Conservation (phyloP, 768 basidiomycete genomes). For the Termitomyces sp. region DNA sequence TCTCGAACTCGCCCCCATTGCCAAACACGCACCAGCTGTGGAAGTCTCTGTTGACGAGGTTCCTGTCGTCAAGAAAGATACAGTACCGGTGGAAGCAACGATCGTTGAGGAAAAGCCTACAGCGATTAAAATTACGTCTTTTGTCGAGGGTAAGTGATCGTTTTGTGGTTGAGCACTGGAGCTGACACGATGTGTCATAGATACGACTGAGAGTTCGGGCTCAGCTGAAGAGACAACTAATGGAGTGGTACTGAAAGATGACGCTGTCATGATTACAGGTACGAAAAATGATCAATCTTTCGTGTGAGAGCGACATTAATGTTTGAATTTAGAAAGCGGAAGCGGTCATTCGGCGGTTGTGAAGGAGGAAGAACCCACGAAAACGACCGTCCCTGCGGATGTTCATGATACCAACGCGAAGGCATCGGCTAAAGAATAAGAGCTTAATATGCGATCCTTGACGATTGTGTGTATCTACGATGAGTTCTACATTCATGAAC, state of each 20-base stretch:
- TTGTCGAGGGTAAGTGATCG: background rate
- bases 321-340: background rate
- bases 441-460: background rate
- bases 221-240: background rate
- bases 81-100: background rate
- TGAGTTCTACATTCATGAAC: no score
- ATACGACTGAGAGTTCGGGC: background rate
- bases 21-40: background rate
- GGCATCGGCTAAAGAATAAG: background rate
- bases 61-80: background rate
- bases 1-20: background rate
- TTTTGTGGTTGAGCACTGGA: background rate
- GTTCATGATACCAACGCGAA: background rate
- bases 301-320: background rate
- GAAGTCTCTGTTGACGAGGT: background rate
- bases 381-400: background rate
- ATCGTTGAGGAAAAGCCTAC: background rate
- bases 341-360: background rate
- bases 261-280: background rate
- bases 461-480: background rate
- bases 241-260: background rate
- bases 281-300: background rate
- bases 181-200: background rate
- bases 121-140: background rate
- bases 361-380: background rate